Evolutionary conservation across 2,329 filamentous ascomycete genomes (phyloP).

Genomic region (Bipolaris gigantea): DNA sequence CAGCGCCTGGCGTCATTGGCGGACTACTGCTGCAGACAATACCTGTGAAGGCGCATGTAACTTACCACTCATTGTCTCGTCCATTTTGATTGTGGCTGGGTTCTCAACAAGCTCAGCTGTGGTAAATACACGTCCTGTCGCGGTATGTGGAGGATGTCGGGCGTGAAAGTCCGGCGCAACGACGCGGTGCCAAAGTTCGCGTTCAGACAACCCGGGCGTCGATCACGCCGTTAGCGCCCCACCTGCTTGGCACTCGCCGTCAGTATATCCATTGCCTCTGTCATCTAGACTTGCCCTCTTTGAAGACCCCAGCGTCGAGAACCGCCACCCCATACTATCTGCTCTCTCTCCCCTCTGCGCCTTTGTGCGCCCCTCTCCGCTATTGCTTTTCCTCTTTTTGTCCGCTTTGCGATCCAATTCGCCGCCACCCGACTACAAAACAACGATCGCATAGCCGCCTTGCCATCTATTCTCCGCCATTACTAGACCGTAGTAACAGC

Average conservation of each 20-base stretch:
- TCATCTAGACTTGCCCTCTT: conserved; percentile 31
- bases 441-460: conserved; percentile 6
- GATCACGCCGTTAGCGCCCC: conserved; percentile 8
- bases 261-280: conserved; percentile 23
- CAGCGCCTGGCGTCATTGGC: neutral
- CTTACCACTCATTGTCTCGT: conserved; percentile 45
- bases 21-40: neutral
- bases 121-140: neutral
- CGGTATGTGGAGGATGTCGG: conserved; percentile 1
- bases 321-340: conserved; percentile 30
- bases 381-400: conserved; percentile 1
- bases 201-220: conserved; percentile 12
- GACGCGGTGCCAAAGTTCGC: conserved; percentile 24
- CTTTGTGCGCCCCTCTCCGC: conserved; percentile 10
- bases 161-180: conserved; percentile 10
- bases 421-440: neutral
- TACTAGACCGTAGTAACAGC: conserved; percentile 23
- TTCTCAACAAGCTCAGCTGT: neutral
- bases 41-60: neutral
- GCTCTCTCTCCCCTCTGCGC: conserved; percentile 19
- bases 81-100: conserved; percentile 27
- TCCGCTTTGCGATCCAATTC: conserved; percentile 5
- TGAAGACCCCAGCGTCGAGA: conserved; percentile 47
- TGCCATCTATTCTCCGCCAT: conserved; percentile 17
- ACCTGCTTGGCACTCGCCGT: conserved; percentile 20